These are phyloP conservation scores for Ogataea angusta DNA, from an alignment of 805 yeast genomes.

Conservation along the genomic window DNA sequence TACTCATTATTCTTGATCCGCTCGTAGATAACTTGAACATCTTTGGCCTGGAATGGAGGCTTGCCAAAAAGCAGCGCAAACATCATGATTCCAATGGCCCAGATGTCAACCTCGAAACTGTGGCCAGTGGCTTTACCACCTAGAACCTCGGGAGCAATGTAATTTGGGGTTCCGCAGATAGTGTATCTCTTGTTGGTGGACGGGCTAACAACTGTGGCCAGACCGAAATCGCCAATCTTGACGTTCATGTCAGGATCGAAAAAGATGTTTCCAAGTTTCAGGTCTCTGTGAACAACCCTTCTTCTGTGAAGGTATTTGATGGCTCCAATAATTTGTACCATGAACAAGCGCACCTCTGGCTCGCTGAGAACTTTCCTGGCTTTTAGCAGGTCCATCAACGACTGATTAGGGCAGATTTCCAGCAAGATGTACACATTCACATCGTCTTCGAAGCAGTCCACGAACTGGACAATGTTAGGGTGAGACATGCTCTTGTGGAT, in stretches of 20 bases:
- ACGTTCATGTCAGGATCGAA: conserved; percentile 91
- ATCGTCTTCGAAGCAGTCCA: conserved; percentile 97
- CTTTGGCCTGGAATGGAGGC: conserved; percentile 97
- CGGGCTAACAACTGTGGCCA: conserved; percentile 85
- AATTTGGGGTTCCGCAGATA: conserved; percentile 98
- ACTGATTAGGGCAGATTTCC: conserved; percentile 93
- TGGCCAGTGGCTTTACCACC: conserved; percentile 88
- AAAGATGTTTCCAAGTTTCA: conserved; percentile 93
- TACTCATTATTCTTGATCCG: conserved; percentile 83
- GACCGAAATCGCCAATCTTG: conserved; percentile 96
- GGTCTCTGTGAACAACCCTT: conserved; percentile 92
- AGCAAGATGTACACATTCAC: conserved; percentile 87
- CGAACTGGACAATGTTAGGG: conserved; percentile 84
- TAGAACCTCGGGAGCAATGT: conserved; percentile 96
- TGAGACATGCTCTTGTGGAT: conserved; percentile 90
- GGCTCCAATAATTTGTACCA: conserved; percentile 93
- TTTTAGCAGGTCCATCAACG: conserved; percentile 87
- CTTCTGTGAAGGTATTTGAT: conserved; percentile 87
- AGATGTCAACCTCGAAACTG: conserved; percentile 89
- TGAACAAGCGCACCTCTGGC: conserved; percentile 85
- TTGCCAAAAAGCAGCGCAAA: conserved; percentile 89
- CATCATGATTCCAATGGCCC: conserved; percentile 98
- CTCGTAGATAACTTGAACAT: conserved; percentile 87
- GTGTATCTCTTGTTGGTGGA: conserved; percentile 79
- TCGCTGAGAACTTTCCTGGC: conserved; percentile 82